Conservation (phyloP, 1,139 yeast genomes). For the Blastobotrys proliferans region DNA sequence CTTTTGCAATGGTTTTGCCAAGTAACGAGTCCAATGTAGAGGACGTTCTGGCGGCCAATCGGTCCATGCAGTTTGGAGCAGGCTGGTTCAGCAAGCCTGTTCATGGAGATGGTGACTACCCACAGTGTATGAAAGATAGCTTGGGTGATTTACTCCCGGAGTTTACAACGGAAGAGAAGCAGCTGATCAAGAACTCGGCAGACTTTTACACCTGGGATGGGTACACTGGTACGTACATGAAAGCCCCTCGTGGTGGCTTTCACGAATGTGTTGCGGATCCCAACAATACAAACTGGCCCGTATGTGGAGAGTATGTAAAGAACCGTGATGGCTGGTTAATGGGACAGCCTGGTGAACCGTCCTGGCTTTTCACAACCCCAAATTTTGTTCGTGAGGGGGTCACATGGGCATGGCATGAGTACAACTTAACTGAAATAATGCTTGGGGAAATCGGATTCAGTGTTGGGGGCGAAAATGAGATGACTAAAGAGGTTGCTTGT, state of each 20-base stretch:
- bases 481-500: slow-evolving; percentile 29
- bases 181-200: slow-evolving; percentile 24
- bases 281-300: slow-evolving; percentile 18
- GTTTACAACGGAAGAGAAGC: slow-evolving; percentile 31
- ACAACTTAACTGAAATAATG: slow-evolving; percentile 16
- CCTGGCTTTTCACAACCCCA: slow-evolving; percentile 20
- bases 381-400: slow-evolving; percentile 17
- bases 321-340: slow-evolving; percentile 30
- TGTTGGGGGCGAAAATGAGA: slow-evolving; percentile 31
- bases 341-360: slow-evolving; percentile 28
- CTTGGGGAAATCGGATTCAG: slow-evolving; percentile 37
- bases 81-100: slow-evolving; percentile 36
- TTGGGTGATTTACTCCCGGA: slow-evolving; percentile 23
- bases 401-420: slow-evolving; percentile 17
- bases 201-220: slow-evolving; percentile 38
- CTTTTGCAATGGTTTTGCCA: slow-evolving; percentile 24
- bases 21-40: slow-evolving; percentile 5
- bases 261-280: slow-evolving; percentile 16
- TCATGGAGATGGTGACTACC: slow-evolving; percentile 23
- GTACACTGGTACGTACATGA: slow-evolving; percentile 30
- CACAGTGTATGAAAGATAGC: slow-evolving; percentile 24
- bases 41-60: slow-evolving; percentile 30
- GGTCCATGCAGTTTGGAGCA: slow-evolving; percentile 31
- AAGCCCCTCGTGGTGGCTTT: slow-evolving; percentile 28
- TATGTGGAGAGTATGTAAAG: slow-evolving; percentile 19